Evolutionary conservation across 2,329 filamentous ascomycete genomes (phyloP).

Genomic region (Fusarium bactridioides): DNA sequence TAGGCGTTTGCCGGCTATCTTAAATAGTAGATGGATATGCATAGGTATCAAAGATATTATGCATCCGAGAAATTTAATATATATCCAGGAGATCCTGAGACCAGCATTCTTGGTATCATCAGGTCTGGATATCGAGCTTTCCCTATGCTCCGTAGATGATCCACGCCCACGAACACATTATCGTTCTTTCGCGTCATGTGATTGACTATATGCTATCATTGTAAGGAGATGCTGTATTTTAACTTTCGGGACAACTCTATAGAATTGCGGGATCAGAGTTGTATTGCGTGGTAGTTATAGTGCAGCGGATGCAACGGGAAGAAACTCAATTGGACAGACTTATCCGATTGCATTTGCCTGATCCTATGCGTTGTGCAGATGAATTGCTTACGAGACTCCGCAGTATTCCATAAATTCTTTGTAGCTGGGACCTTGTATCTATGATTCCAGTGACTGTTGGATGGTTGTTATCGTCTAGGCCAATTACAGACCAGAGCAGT

Average conservation of each 20-base stretch:
- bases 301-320: neutral
- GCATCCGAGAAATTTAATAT: too few species aligned
- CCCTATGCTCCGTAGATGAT: too few species aligned
- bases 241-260: neutral
- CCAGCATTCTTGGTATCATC: rapidly evolving
- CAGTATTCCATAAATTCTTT: neutral
- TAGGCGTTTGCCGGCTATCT: too few species aligned
- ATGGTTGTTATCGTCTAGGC: rapidly evolving
- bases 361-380: rapidly evolving
- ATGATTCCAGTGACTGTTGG: neutral
- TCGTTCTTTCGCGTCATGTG: neutral
- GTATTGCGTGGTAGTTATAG: neutral
- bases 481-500: neutral
- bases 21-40: too few species aligned
- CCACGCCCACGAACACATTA: neutral
- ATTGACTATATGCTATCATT: neutral
- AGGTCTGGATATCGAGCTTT: too few species aligned
- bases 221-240: rapidly evolving
- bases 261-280: neutral
- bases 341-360: rapidly evolving
- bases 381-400: rapidly evolving
- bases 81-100: neutral
- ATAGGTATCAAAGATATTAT: too few species aligned
- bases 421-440: neutral
- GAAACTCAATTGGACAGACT: neutral